Percentiles rank a stretch among this genome's conserved stretches.
phyloP scores from a whole-genome alignment of 805 yeast genomes.

The Kregervanrija fluxuum region DNA sequence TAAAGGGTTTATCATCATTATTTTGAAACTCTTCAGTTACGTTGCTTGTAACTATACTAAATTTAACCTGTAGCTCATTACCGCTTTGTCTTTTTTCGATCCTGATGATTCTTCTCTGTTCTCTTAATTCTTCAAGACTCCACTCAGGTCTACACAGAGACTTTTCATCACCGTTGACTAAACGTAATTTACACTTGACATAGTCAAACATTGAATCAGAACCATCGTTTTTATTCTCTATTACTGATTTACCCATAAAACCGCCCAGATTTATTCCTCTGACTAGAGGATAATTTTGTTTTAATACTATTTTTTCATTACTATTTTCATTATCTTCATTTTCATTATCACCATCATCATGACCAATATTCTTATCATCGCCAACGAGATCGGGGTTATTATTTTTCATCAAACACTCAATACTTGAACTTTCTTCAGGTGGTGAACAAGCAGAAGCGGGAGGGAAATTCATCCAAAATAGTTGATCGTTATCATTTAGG shows the following conservation, averaged over 20 bases:
- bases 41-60: constrained; percentile 30
- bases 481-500: too few species aligned
- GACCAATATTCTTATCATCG: too few species aligned
- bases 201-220: constrained; percentile 18
- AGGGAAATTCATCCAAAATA: too few species aligned
- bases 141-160: constrained; percentile 48
- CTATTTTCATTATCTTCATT: too few species aligned
- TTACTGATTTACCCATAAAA: constrained; percentile 48
- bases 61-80: constrained; percentile 38
- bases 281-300: constrained; percentile 22
- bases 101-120: constrained; percentile 50
- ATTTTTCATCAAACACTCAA: too few species aligned
- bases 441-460: too few species aligned
- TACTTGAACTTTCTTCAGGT: too few species aligned
- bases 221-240: constrained; percentile 18
- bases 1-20: constrained; percentile 11
- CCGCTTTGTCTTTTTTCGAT: constrained; percentile 48
- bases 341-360: too few species aligned
- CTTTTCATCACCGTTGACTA: constrained; percentile 37
- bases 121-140: constrained; percentile 38
- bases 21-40: background rate
- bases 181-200: constrained; percentile 42
- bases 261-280: constrained; percentile 59
- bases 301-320: too few species aligned
- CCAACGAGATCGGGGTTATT: too few species aligned